phyloP scores from a whole-genome alignment of 2,329 filamentous ascomycete genomes.

The Colletotrichum sp. region DNA sequence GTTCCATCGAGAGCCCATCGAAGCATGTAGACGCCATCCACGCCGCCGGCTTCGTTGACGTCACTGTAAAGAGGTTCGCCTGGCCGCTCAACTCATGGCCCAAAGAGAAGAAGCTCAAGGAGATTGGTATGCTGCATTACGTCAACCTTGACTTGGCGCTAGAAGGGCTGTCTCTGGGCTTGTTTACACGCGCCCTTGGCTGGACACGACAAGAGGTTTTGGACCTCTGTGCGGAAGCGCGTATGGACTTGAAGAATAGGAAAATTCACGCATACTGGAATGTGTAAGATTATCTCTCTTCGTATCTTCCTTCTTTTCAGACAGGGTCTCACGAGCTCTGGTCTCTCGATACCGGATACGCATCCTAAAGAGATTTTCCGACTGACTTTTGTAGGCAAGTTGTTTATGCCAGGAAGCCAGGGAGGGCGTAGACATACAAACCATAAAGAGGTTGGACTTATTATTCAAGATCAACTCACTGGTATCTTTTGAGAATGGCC shows the following conservation, averaged over 20 bases:
- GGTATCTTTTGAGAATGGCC: too few species aligned
- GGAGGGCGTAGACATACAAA: too few species aligned
- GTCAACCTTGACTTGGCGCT: not conserved
- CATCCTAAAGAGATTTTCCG: too few species aligned
- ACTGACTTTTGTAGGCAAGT: too few species aligned
- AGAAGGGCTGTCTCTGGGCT: not conserved
- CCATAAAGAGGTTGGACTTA: too few species aligned
- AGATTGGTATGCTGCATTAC: not conserved
- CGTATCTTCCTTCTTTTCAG: too few species aligned
- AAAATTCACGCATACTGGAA: not conserved
- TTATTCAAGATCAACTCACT: accelerated
- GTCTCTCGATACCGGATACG: too few species aligned
- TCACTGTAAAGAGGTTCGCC: not conserved
- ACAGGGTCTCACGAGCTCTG: too few species aligned
- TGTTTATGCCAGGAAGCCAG: too few species aligned
- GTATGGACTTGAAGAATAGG: not conserved
- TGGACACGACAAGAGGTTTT: not conserved
- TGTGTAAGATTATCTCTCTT: too few species aligned
- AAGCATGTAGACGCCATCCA: not conserved
- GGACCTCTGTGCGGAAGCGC: not conserved
- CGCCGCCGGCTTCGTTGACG: not conserved
- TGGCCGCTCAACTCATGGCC: not conserved
- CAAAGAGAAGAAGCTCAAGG: not conserved
- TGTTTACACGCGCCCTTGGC: not conserved
- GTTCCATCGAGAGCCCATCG: not conserved